Evolutionary conservation across 768 basidiomycete genomes (phyloP).

Genomic region (Phaeolepiota aurea): DNA sequence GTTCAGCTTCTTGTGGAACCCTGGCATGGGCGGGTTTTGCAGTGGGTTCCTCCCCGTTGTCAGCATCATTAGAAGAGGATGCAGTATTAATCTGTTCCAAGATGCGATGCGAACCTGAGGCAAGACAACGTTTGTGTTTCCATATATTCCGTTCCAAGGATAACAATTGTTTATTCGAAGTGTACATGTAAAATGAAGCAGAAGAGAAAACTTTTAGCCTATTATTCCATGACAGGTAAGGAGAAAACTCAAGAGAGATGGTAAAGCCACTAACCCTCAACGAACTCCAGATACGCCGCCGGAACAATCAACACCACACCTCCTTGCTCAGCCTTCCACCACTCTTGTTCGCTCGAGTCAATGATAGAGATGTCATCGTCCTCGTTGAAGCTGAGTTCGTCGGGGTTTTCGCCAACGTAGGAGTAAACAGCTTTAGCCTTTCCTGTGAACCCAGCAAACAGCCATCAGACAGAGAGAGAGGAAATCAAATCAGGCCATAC

Average conservation of each 20-base stretch:
- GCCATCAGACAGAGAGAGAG: neutral
- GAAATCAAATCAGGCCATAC: slow-evolving; percentile 33
- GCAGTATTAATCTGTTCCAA: too few relatives aligned
- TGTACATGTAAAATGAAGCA: slow-evolving; percentile 44
- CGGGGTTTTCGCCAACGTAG: slow-evolving; percentile 60
- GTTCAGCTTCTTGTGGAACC: slow-evolving; percentile 2
- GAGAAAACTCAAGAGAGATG: slow-evolving; percentile 46
- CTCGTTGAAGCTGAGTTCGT: slow-evolving; percentile 82
- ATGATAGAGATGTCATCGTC: slow-evolving; percentile 74
- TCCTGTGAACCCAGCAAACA: slow-evolving; percentile 22
- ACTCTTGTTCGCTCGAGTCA: slow-evolving; percentile 77
- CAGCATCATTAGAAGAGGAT: too few relatives aligned
- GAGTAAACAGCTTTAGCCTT: slow-evolving; percentile 76
- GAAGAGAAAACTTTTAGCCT: slow-evolving; percentile 79
- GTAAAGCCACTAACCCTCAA: slow-evolving; percentile 77
- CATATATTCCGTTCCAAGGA: slow-evolving; percentile 18
- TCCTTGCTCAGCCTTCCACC: slow-evolving; percentile 93
- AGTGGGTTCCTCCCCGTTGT: too few relatives aligned
- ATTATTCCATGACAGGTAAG: slow-evolving; percentile 48
- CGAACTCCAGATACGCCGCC: slow-evolving; percentile 80
- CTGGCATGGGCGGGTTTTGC: too few relatives aligned
- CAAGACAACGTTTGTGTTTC: neutral
- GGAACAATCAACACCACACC: slow-evolving; percentile 89
- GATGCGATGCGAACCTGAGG: too few relatives aligned
- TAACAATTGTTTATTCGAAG: slow-evolving; percentile 24